Evolutionary conservation across 1,284 basidiomycete genomes (phyloP).

Genomic region (Phylloboletellus chloephorus): DNA sequence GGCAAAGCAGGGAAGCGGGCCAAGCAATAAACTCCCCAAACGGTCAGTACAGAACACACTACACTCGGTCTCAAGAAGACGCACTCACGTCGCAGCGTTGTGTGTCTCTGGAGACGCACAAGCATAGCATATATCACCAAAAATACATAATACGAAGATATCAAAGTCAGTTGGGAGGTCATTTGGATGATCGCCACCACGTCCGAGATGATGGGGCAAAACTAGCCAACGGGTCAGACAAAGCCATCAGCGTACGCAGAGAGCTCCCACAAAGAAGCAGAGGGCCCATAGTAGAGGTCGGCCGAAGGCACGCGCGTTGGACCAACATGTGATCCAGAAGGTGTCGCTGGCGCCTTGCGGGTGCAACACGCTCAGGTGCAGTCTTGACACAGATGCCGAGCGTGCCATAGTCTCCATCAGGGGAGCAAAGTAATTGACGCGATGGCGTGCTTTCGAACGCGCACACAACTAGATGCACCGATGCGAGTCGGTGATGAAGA

Average conservation of each 20-base stretch:
- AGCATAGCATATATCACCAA: conserved; percentile 9
- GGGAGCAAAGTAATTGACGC: conserved; percentile 5
- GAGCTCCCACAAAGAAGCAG: conserved; percentile 20
- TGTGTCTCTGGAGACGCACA: conserved; percentile 4
- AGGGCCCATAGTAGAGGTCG: conserved; percentile 16
- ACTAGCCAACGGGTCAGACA: conserved; percentile 16
- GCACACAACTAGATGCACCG: conserved; percentile 11
- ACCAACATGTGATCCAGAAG: conserved; percentile 8
- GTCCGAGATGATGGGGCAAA: conserved; percentile 21
- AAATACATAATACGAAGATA: conserved; percentile 17
- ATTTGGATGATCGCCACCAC: conserved; percentile 18
- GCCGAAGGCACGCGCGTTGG: conserved; percentile 1
- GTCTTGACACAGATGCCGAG: neutral
- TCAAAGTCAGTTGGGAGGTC: conserved; percentile 14
- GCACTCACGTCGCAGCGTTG: conserved; percentile 14
- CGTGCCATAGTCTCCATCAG: conserved; percentile 10
- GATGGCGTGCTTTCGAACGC: neutral
- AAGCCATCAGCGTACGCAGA: neutral
- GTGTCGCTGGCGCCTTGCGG: conserved; percentile 5
- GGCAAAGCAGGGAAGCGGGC: neutral
- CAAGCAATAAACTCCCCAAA: conserved; percentile 9
- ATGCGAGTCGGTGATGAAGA: neutral
- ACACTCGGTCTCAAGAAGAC: conserved; percentile 1
- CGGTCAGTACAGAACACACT: neutral
- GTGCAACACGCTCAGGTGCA: neutral